Evolutionary conservation across 2,329 filamentous ascomycete genomes (phyloP).

Genomic region (Colletotrichum tropicale): DNA sequence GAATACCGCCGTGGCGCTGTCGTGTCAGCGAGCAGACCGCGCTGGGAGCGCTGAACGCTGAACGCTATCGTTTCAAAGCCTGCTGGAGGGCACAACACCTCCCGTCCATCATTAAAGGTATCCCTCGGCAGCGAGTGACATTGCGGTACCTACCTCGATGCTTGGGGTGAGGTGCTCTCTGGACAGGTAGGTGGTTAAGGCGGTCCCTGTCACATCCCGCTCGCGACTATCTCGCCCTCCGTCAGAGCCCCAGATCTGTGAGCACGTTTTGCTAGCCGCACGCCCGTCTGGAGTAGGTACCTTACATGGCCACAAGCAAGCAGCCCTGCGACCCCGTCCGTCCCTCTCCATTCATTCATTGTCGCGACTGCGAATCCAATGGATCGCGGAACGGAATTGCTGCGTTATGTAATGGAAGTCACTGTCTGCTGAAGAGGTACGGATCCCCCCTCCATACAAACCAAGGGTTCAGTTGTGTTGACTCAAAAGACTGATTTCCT

Average conservation of each 20-base stretch:
- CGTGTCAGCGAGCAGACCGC: not conserved
- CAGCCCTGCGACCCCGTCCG: not conserved
- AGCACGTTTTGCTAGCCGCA: constrained; percentile 17
- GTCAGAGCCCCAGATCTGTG: constrained; percentile 12
- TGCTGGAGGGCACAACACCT: not conserved
- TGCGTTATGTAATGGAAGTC: not conserved
- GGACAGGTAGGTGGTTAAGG: not conserved
- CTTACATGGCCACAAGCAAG: not conserved
- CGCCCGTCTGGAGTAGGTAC: not conserved
- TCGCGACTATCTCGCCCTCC: constrained; percentile 13
- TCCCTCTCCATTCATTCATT: not conserved
- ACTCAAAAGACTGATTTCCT: not conserved
- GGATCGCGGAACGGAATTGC: not conserved
- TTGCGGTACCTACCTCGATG: not conserved
- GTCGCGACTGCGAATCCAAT: not conserved
- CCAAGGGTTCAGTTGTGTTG: not conserved
- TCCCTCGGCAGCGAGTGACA: not conserved
- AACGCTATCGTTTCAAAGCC: not conserved
- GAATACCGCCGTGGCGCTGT: not conserved
- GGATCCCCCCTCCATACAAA: not conserved
- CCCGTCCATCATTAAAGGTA: not conserved
- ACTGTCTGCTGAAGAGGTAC: not conserved
- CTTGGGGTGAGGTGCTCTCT: not conserved
- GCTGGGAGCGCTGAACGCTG: not conserved
- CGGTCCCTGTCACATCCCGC: constrained; percentile 2